These are phyloP conservation scores for Chytriomyces confervae DNA, from an alignment of 192 early-diverging fungal genomes.

Conservation along the genomic window DNA sequence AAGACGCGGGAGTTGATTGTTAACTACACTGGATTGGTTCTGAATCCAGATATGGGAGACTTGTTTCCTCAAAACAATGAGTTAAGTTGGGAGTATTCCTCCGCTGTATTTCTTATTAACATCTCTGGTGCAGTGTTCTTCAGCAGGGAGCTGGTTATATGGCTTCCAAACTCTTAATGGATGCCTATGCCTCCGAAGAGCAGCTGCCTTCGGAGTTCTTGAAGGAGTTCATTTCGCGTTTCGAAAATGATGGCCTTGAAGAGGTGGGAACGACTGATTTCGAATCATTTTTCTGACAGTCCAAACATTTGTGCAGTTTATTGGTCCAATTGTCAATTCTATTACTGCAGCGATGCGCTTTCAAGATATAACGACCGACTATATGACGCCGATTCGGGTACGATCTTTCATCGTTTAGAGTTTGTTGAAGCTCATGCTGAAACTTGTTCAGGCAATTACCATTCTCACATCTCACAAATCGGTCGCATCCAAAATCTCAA, in stretches of 20 bases:
- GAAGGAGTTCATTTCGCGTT: slow-evolving; percentile 61
- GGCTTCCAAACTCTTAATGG: slow-evolving; percentile 55
- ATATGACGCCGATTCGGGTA: slow-evolving; percentile 56
- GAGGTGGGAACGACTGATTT: slow-evolving; percentile 43
- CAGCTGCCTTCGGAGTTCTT: slow-evolving; percentile 69
- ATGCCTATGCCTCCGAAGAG: slow-evolving; percentile 63
- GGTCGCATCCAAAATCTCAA: slow-evolving; percentile 55
- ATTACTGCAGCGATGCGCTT: slow-evolving; percentile 55
- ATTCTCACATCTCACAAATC: slow-evolving; percentile 62
- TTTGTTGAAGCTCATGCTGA: neutral
- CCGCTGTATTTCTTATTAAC: neutral
- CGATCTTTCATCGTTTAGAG: neutral
- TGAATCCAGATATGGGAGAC: slow-evolving; percentile 80
- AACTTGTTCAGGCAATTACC: slow-evolving; percentile 51
- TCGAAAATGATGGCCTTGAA: slow-evolving; percentile 70
- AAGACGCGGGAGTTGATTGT: slow-evolving; percentile 68
- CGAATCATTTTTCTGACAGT: neutral
- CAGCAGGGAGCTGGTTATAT: slow-evolving; percentile 47
- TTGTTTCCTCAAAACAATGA: slow-evolving; percentile 80
- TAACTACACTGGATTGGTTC: slow-evolving; percentile 81
- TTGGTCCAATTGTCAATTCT: slow-evolving; percentile 57
- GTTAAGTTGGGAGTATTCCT: slow-evolving; percentile 33
- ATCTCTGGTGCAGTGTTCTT: slow-evolving; percentile 21
- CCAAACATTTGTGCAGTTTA: slow-evolving; percentile 48
- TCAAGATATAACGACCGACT: slow-evolving; percentile 58